Conservation (phyloP, 768 basidiomycete species). For the Hericium coralloides region DNA sequence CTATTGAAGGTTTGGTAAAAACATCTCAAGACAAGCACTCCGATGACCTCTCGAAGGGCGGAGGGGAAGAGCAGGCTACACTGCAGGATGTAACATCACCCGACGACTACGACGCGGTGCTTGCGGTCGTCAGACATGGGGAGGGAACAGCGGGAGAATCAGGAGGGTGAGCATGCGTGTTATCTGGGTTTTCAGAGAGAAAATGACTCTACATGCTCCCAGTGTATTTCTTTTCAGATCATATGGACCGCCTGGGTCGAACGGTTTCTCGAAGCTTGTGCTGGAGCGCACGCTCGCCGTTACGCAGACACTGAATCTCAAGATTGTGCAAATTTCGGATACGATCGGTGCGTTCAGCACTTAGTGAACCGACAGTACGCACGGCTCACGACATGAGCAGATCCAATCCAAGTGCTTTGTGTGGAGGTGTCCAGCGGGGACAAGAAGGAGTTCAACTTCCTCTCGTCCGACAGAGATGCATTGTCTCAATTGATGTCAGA, state of each 20-base stretch:
- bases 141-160: not conserved
- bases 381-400: too few relatives aligned
- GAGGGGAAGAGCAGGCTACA: too few relatives aligned
- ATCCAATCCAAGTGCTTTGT: not conserved
- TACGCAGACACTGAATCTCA: not conserved
- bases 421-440: conserved; percentile 2
- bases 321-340: too few relatives aligned
- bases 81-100: too few relatives aligned
- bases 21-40: too few relatives aligned
- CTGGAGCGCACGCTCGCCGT: conserved; percentile 10
- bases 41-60: too few relatives aligned
- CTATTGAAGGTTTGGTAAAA: too few relatives aligned
- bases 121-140: not conserved
- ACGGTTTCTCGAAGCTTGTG: not conserved
- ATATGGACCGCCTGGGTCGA: not conserved
- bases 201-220: not conserved
- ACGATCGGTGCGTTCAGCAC: too few relatives aligned
- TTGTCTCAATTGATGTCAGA: conserved; percentile 3
- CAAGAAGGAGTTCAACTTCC: not conserved
- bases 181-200: too few relatives aligned
- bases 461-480: conserved; percentile 6
- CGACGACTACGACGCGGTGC: not conserved
- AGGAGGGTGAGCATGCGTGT: not conserved
- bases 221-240: not conserved
- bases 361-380: too few relatives aligned